Evolutionary conservation across 148 eudicot genomes (phyloP).

Genomic region (Spergularia marina): DNA sequence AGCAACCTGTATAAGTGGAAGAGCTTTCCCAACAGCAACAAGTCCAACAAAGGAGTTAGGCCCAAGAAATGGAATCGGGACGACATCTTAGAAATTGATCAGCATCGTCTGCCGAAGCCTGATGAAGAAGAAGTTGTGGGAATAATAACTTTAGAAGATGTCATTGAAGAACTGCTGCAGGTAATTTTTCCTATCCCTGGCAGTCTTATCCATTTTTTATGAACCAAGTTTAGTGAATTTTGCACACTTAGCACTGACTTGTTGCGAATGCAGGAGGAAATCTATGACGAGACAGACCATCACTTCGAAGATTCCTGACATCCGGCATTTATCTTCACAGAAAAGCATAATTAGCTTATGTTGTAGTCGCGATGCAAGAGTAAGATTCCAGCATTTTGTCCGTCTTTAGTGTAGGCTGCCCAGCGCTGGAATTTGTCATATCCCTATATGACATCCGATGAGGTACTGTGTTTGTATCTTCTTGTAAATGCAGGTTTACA

Average conservation of each 20-base stretch:
- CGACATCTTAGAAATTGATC: conserved; percentile 70
- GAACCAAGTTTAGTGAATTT: not conserved
- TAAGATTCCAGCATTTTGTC: conserved; percentile 18
- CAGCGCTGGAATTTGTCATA: conserved; percentile 10
- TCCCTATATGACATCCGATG: conserved; percentile 1
- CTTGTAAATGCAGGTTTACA: conserved; percentile 12
- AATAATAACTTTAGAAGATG: conserved; percentile 88
- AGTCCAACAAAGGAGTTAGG: conserved; percentile 46
- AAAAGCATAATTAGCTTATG: not conserved
- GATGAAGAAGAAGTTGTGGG: conserved; percentile 93
- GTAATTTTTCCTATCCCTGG: conserved; percentile 25
- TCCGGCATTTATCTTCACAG: not conserved
- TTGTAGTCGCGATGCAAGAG: not conserved
- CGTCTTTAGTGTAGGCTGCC: conserved; percentile 11
- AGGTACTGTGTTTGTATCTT: conserved; percentile 3
- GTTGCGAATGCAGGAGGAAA: conserved; percentile 70
- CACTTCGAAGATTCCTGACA: conserved; percentile 65
- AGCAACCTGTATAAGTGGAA: conserved; percentile 66
- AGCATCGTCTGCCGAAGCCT: conserved; percentile 62
- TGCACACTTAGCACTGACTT: not conserved
- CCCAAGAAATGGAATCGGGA: conserved; percentile 73
- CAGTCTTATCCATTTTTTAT: not conserved
- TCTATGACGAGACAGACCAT: conserved; percentile 94
- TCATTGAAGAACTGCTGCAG: conserved; percentile 93
- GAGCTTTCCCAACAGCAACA: conserved; percentile 65